Conservation (phyloP, 164 flowering plant species). For the Vitis cinerea region DNA sequence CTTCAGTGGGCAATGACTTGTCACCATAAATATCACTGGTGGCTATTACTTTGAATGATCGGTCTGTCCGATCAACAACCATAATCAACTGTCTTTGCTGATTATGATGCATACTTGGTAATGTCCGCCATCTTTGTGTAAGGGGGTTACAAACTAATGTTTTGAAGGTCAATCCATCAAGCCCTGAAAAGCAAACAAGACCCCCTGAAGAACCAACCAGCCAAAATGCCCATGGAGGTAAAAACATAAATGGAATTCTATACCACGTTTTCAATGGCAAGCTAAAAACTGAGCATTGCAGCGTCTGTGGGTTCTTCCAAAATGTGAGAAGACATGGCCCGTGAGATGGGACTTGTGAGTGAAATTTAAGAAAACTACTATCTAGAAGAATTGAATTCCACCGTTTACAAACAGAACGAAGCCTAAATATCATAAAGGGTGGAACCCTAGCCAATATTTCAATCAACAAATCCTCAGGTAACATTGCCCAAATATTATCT, state of each 20-base stretch:
- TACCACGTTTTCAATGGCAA: constrained; percentile 88
- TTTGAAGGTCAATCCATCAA: constrained; percentile 73
- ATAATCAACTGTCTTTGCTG: constrained; percentile 87
- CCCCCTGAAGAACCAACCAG: constrained; percentile 93
- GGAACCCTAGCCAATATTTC: constrained; percentile 91
- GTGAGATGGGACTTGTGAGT: constrained; percentile 81
- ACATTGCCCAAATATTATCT: constrained; percentile 87
- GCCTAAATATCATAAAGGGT: constrained; percentile 84
- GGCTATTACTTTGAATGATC: constrained; percentile 80
- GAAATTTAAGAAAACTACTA: constrained; percentile 72
- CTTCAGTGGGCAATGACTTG: constrained; percentile 82
- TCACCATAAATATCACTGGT: constrained; percentile 90
- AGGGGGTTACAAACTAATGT: constrained; percentile 87
- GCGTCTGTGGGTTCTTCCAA: constrained; percentile 71
- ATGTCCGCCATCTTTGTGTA: constrained; percentile 76
- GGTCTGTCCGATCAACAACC: constrained; percentile 74
- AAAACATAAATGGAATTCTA: constrained; percentile 70
- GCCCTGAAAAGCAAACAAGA: constrained; percentile 86
- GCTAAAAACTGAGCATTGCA: constrained; percentile 86
- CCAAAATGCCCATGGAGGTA: constrained; percentile 92
- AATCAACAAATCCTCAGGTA: constrained; percentile 87
- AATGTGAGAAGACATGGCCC: constrained; percentile 90
- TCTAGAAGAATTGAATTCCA: constrained; percentile 91
- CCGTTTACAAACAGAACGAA: constrained; percentile 81
- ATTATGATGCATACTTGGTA: constrained; percentile 87